phyloP scores from a whole-genome alignment of 352 stramenopile species.

The Globisporangium sylvaticum region DNA sequence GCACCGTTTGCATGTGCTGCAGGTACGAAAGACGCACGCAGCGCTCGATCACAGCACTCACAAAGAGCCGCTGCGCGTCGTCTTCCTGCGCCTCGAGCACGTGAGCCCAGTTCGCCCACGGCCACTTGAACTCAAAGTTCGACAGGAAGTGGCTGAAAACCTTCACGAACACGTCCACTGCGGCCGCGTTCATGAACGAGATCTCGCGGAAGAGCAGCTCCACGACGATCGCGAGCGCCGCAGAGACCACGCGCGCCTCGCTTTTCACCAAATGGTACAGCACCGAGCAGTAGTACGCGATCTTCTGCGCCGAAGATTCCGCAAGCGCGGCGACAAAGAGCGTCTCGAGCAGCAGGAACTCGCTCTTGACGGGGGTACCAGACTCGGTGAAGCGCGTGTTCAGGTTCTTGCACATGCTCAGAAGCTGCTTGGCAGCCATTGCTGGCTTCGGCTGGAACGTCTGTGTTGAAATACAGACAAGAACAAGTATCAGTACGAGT shows the following conservation, averaged over 20 bases:
- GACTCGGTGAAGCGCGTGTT: constrained; percentile 62
- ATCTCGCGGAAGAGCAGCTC: constrained; percentile 85
- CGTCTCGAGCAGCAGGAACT: constrained; percentile 77
- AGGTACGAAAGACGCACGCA: constrained; percentile 83
- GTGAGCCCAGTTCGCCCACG: constrained; percentile 72
- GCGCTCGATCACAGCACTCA: constrained; percentile 79
- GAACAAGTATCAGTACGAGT: not conserved
- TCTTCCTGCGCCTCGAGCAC: constrained; percentile 77
- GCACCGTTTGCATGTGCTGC: constrained; percentile 76
- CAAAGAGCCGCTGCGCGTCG: constrained; percentile 78
- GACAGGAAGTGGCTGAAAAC: constrained; percentile 84
- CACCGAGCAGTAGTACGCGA: constrained; percentile 67
- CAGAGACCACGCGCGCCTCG: constrained; percentile 56
- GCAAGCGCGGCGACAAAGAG: constrained; percentile 58
- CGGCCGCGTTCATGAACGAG: constrained; percentile 58
- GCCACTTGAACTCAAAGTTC: constrained; percentile 89
- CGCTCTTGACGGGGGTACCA: constrained; percentile 48
- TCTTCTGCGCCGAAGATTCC: constrained; percentile 37
- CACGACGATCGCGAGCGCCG: constrained; percentile 75
- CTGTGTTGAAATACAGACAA: constrained; percentile 13
- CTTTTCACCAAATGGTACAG: constrained; percentile 79
- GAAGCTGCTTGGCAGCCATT: constrained; percentile 66
- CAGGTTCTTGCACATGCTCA: constrained; percentile 49
- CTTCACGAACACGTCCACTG: constrained; percentile 63
- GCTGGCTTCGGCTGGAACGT: constrained; percentile 65